These are phyloP conservation scores for Gastrolobium villosum DNA, from an alignment of 306 rosid genomes.

Conservation along the genomic window DNA sequence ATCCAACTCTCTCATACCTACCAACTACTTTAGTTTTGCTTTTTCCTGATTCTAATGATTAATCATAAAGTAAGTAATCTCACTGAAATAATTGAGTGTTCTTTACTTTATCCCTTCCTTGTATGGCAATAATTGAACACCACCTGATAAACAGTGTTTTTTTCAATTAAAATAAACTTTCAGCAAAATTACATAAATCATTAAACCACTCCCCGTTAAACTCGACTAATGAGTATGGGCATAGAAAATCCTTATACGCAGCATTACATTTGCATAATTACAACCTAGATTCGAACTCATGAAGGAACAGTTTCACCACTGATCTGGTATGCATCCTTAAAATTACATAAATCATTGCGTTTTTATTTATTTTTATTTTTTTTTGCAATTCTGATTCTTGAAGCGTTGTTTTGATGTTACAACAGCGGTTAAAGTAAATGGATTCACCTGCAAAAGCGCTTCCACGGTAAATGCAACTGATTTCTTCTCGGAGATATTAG, in stretches of 20 bases:
- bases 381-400: slow-evolving; percentile 19
- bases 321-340: no score
- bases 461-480: slow-evolving; percentile 64
- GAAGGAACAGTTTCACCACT: no score
- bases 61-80: slow-evolving; percentile 7
- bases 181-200: not conserved
- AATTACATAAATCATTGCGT: no score
- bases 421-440: slow-evolving; percentile 75
- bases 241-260: no score
- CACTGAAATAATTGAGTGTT: slow-evolving; percentile 1
- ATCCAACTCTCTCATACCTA: slow-evolving; percentile 24
- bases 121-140: not conserved
- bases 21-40: slow-evolving; percentile 35
- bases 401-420: slow-evolving; percentile 8
- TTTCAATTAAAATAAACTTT: not conserved
- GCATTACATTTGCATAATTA: no score
- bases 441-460: slow-evolving; percentile 74
- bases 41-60: slow-evolving; percentile 27
- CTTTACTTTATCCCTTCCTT: not conserved
- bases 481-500: slow-evolving; percentile 71
- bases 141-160: not conserved
- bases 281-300: no score
- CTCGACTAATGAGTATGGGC: no score
- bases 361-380: not conserved
- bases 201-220: no score